Evolutionary conservation across 2,329 filamentous ascomycete genomes (phyloP).

Genomic region (Fonsecaea monophora): DNA sequence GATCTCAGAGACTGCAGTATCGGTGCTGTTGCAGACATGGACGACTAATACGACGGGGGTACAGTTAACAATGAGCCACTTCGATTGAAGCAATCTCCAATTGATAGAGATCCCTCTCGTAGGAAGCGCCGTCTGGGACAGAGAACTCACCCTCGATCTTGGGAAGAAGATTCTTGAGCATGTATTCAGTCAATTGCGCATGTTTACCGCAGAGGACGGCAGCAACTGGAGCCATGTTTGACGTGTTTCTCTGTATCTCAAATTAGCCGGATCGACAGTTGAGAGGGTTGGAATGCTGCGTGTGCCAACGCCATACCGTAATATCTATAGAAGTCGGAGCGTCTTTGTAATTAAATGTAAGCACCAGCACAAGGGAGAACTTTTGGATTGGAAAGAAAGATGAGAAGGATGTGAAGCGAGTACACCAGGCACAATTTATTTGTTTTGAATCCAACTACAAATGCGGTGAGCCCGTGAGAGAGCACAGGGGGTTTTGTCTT

Average conservation of each 20-base stretch:
- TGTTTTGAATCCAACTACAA: background rate
- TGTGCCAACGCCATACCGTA: background rate
- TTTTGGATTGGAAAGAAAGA: background rate
- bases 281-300: background rate
- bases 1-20: conserved; percentile 31
- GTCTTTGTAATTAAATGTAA: background rate
- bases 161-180: conserved; percentile 31
- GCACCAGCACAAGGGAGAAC: background rate
- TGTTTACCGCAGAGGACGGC: conserved; percentile 33
- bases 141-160: conserved; percentile 29
- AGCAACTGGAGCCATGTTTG: conserved; percentile 25
- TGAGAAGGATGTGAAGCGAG: background rate
- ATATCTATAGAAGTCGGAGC: background rate
- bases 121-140: background rate
- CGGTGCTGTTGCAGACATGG: conserved; percentile 26
- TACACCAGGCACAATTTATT: background rate
- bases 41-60: conserved; percentile 24
- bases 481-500: background rate
- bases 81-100: background rate
- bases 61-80: background rate
- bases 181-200: conserved; percentile 18
- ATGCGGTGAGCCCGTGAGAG: conserved; percentile 1
- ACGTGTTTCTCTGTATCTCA: background rate
- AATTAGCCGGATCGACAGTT: background rate
- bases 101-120: background rate